Percentiles rank a stretch among this genome's conserved stretches.
These are phyloP conservation scores for Alternaria triticimaculans DNA, from an alignment of 2,329 filamentous ascomycete species.

Conservation along the genomic window DNA sequence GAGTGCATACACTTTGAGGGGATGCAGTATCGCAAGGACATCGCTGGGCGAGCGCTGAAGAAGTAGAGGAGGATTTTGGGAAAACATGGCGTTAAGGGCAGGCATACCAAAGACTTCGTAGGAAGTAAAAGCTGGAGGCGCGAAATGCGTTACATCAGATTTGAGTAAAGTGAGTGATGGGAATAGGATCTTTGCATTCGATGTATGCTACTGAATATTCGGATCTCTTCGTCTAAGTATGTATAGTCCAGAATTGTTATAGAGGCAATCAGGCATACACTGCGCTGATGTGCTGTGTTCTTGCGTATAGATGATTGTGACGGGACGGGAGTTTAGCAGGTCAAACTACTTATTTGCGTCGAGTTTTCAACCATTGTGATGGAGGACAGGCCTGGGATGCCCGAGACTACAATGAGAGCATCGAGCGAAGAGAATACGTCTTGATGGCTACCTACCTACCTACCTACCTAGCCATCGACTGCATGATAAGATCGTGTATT, in stretches of 20 bases:
- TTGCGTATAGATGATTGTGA: neutral
- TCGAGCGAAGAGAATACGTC: neutral
- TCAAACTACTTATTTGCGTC: rapidly evolving
- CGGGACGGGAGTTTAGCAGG: neutral
- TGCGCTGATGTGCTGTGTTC: neutral
- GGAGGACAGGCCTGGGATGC: neutral
- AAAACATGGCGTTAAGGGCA: neutral
- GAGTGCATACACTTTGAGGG: conserved; percentile 80
- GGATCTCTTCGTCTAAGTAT: neutral
- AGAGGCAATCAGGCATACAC: neutral
- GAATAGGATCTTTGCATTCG: no score
- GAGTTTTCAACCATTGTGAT: neutral
- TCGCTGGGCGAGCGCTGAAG: conserved; percentile 66
- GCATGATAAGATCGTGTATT: neutral
- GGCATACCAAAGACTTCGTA: conserved; percentile 1
- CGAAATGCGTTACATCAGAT: neutral
- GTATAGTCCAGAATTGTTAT: neutral
- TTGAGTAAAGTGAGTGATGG: neutral
- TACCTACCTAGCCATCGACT: conserved; percentile 7
- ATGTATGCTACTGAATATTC: neutral
- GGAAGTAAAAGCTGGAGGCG: neutral
- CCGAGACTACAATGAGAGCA: neutral
- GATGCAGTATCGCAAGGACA: conserved; percentile 93
- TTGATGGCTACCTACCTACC: conserved; percentile 12
- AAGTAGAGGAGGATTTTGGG: conserved; percentile 20